Evolutionary conservation across 306 rosid species (phyloP), one percentile per base, ranked within the genome.

Genomic region (Quercus gilva): DNA sequence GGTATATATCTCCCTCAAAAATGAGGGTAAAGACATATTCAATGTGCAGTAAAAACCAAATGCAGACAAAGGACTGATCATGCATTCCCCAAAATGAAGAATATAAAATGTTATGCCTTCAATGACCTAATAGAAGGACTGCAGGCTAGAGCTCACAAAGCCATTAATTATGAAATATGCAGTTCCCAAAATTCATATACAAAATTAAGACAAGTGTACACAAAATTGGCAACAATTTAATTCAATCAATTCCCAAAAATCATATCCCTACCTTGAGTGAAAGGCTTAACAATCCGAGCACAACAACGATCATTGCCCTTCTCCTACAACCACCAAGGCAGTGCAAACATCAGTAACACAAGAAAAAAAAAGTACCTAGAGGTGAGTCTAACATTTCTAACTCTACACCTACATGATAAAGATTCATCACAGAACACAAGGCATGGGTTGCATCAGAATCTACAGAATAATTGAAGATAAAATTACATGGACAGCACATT

Each of bases 271-370:
- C 94, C 93, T 84, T 81, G 78, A 78, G 83, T 80, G 69, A 37
- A 68, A 17, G 86, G 92, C 79, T 86, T 85, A 45, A 87, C 28
- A 74, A 94, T 67, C 65, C 76, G 84, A 74, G 86, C 94, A 90
- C 92, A 89, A 57, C 80, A 77, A 37, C 17, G 61, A 58, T 60
- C 74, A 52, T 76, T 61, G 82, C 76, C 84, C 55, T 45, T 82
- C 61, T 68, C 91, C 96, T 88, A 86, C 77, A 82, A 83, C 69
- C 81, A 77, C 81, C 76, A 55, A 49, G 69, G 74, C 77, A 84
- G 65, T 77, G 73, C 72, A 84, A 83, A 56, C 23, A 77, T 69
- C 76, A 75, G 11, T 64, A 51, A 69, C 71, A 63, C 75, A 69
- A 45, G 29, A 64, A 74, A 68, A 77, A 37, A 57, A 6, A 74